phyloP scores from a whole-genome alignment of 2,329 filamentous ascomycete species.

The Ilyonectria sp. region DNA sequence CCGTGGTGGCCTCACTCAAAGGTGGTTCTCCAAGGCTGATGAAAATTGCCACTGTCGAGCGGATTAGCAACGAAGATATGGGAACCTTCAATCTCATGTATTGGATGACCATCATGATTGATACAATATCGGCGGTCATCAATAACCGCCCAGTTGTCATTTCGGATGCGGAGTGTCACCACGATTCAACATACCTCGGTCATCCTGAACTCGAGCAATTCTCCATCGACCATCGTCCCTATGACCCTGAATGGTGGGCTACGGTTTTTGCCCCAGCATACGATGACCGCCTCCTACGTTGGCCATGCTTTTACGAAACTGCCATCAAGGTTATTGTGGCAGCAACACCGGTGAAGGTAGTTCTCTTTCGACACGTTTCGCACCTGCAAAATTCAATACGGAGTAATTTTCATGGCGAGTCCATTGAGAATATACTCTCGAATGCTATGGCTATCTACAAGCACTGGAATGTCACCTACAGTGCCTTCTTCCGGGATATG shows the following conservation, averaged over 20 bases:
- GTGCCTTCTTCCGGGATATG: slow-evolving; percentile 66
- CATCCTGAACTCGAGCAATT: slow-evolving; percentile 33
- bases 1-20: neutral
- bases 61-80: slow-evolving; percentile 49
- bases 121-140: slow-evolving; percentile 70
- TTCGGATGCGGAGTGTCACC: slow-evolving; percentile 57
- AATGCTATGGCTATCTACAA: slow-evolving; percentile 65
- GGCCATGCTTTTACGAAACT: slow-evolving; percentile 68
- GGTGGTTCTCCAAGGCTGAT: neutral
- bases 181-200: slow-evolving; percentile 46
- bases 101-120: slow-evolving; percentile 73
- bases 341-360: slow-evolving; percentile 70
- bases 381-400: slow-evolving; percentile 67
- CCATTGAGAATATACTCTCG: slow-evolving; percentile 64
- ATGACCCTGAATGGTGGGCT: slow-evolving; percentile 50
- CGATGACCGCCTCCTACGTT: slow-evolving; percentile 52
- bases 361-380: slow-evolving; percentile 69
- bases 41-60: slow-evolving; percentile 33
- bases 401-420: slow-evolving; percentile 52
- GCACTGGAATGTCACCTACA: slow-evolving; percentile 68
- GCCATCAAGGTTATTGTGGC: slow-evolving; percentile 65
- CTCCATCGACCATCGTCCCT: slow-evolving; percentile 31
- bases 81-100: slow-evolving; percentile 69
- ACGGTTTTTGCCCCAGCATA: slow-evolving; percentile 53
- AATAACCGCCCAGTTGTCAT: slow-evolving; percentile 55